Evolutionary conservation across 2,329 filamentous ascomycete genomes (phyloP).

Genomic region (Exophiala sp.): DNA sequence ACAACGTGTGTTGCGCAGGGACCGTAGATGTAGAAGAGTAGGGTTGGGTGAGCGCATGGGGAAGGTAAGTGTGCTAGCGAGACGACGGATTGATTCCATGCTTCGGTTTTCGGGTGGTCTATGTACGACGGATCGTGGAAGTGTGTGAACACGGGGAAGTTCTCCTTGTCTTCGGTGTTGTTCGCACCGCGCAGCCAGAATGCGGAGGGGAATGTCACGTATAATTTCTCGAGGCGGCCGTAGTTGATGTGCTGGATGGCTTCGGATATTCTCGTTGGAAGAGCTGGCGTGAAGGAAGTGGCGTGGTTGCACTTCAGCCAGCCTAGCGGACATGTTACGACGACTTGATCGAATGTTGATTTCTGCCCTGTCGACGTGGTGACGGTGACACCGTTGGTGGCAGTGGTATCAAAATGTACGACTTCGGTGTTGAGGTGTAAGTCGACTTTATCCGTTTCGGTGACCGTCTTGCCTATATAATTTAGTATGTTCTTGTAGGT

Average conservation of each 20-base stretch:
- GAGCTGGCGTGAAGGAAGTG: conserved; percentile 42
- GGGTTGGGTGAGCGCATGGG: conserved; percentile 66
- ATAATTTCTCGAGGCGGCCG: conserved; percentile 47
- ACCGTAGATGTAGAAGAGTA: conserved; percentile 68
- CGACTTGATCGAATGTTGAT: conserved; percentile 49
- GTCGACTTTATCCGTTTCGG: conserved; percentile 47
- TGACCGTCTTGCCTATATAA: conserved; percentile 48
- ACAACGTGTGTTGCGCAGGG: conserved; percentile 36
- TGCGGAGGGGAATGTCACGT: conserved; percentile 67
- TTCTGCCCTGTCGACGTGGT: conserved; percentile 36
- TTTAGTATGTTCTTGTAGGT: conserved; percentile 59
- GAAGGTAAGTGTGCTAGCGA: conserved; percentile 67
- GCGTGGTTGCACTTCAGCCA: conserved; percentile 50
- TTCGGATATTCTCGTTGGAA: conserved; percentile 40
- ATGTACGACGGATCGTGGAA: conserved; percentile 72
- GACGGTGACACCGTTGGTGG: conserved; percentile 38
- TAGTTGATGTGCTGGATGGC: conserved; percentile 50
- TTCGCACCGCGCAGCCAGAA: conserved; percentile 64
- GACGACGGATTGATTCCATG: conserved; percentile 73
- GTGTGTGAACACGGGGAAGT: conserved; percentile 63
- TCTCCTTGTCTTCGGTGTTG: conserved; percentile 30
- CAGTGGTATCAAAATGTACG: conserved; percentile 35
- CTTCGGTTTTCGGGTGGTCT: conserved; percentile 54
- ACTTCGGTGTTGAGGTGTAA: conserved; percentile 43
- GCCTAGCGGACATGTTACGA: conserved; percentile 52